Conservation (phyloP, 768 basidiomycete species). For the Leccinum sublutescens region DNA sequence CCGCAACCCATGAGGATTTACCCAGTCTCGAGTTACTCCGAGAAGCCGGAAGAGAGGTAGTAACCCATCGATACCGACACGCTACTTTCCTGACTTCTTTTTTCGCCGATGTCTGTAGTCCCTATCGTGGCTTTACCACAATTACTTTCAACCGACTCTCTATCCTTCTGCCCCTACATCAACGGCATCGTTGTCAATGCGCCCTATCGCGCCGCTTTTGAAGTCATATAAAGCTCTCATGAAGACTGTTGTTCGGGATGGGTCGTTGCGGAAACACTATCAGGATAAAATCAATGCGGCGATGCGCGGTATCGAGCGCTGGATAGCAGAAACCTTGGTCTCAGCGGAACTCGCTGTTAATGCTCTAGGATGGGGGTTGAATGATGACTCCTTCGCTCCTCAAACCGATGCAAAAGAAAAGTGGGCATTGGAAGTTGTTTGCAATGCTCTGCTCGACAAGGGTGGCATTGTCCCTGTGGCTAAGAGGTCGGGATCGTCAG, state of each 20-base stretch:
- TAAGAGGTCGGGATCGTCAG: constrained; percentile 58
- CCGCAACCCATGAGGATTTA: constrained; percentile 93
- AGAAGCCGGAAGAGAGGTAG: constrained; percentile 72
- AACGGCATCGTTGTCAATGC: constrained; percentile 37
- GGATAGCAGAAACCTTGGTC: constrained; percentile 73
- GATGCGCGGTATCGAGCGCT: constrained; percentile 68
- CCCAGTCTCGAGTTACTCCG: constrained; percentile 80
- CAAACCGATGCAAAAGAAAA: constrained; percentile 54
- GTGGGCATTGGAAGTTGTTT: constrained; percentile 69
- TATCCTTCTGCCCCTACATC: constrained; percentile 46
- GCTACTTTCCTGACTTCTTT: constrained; percentile 2
- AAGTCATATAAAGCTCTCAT: constrained; percentile 69
- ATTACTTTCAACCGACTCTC: constrained; percentile 81
- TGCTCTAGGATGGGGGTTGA: constrained; percentile 44
- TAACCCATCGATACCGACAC: constrained; percentile 3
- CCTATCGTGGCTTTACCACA: constrained; percentile 76
- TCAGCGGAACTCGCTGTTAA: constrained; percentile 52
- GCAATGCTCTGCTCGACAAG: constrained; percentile 61
- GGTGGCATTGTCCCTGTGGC: constrained; percentile 81
- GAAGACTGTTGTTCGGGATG: constrained; percentile 64
- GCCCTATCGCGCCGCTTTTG: constrained; percentile 65
- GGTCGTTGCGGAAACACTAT: constrained; percentile 51
- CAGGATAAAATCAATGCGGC: constrained; percentile 49
- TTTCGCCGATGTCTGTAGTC: constrained; percentile 45
- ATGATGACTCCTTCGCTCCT: constrained; percentile 29